These are phyloP conservation scores for Eimeria acervulina DNA, from an alignment of 169 alveolate genomes.

Conservation along the genomic window DNA sequence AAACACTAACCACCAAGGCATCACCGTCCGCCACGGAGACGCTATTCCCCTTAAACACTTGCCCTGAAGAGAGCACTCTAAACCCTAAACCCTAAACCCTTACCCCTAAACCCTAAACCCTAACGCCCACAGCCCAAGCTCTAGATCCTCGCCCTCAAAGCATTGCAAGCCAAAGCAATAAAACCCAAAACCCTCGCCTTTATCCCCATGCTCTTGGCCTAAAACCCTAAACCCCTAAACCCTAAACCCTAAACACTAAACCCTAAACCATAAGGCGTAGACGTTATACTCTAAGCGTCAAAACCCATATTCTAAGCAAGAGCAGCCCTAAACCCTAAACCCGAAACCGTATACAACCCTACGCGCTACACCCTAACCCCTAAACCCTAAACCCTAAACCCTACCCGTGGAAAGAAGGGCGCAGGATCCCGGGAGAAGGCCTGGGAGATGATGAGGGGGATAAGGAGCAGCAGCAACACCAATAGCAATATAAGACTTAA, in stretches of 20 bases:
- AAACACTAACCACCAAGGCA: not conserved
- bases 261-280: not conserved
- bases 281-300: not conserved
- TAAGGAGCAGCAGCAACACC: constrained; percentile 76
- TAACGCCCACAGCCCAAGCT: not conserved
- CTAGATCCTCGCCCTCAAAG: too few relatives aligned
- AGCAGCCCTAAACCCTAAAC: not conserved
- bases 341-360: not conserved
- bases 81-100: constrained; percentile 12
- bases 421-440: constrained; percentile 69
- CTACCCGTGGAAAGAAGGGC: constrained; percentile 69
- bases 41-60: constrained; percentile 7
- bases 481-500: constrained; percentile 31
- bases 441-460: constrained; percentile 73
- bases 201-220: not conserved
- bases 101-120: not conserved
- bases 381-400: constrained; percentile 19
- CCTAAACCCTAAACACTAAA: not conserved
- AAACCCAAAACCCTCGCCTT: not conserved
- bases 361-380: not conserved
- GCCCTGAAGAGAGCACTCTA: constrained; percentile 24
- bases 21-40: constrained; percentile 11
- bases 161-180: too few relatives aligned
- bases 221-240: not conserved
- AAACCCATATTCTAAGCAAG: not conserved